Conservation (phyloP, 805 yeast genomes). For the Martiniozyma abietophila region DNA sequence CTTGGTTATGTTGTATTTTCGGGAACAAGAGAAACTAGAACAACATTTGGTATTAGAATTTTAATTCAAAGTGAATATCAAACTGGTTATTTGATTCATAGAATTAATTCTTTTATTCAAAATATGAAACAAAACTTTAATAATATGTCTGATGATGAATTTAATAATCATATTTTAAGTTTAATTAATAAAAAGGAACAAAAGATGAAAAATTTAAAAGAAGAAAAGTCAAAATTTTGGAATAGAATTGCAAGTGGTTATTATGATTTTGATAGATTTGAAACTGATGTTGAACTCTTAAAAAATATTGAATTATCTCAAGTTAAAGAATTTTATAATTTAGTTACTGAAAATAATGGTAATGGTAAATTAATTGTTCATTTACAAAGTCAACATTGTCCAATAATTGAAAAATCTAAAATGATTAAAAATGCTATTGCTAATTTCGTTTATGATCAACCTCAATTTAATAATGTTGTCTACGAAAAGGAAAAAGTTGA, state of each 20-base stretch:
- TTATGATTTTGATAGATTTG: conserved; percentile 61
- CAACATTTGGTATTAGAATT: conserved; percentile 63
- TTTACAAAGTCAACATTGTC: conserved; percentile 44
- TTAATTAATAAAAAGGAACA: conserved; percentile 56
- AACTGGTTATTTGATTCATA: conserved; percentile 60
- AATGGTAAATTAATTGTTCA: conserved; percentile 47
- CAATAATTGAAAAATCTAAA: conserved; percentile 16
- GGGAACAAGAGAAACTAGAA: conserved; percentile 57
- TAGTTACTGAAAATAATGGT: conserved; percentile 24
- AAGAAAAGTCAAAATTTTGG: conserved; percentile 64
- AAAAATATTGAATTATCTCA: conserved; percentile 44
- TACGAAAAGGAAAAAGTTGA: conserved; percentile 17
- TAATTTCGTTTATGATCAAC: conserved; percentile 22
- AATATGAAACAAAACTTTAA: conserved; percentile 24
- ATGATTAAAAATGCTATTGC: conserved; percentile 21
- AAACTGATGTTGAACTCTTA: conserved; percentile 47
- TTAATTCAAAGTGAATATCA: conserved; percentile 79
- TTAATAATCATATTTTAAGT: conserved; percentile 59
- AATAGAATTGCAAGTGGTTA: conserved; percentile 62
- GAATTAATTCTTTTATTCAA: conserved; percentile 61
- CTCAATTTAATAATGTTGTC: conserved; percentile 22
- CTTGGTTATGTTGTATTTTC: conserved; percentile 91
- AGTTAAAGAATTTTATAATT: conserved; percentile 36
- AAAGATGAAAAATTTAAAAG: conserved; percentile 67
- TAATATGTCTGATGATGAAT: conserved; percentile 53